Conservation (phyloP, 345 rosid genomes). For the Euphorbia tirucalli region DNA sequence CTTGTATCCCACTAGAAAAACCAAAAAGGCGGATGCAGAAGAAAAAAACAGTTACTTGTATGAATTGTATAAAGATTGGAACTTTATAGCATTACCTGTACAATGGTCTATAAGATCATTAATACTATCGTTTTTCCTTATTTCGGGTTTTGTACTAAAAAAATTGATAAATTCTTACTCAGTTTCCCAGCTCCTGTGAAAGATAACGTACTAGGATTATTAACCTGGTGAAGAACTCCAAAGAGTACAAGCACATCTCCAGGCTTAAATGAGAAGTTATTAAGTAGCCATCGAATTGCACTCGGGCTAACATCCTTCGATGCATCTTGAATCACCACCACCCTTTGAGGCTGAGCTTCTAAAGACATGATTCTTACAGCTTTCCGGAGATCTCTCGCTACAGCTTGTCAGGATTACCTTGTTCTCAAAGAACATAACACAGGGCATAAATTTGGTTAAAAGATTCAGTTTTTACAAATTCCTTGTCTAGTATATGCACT, state of each 20-base stretch:
- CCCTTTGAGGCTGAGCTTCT: constrained; percentile 29
- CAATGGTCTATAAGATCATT: too few relatives aligned
- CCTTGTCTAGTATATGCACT: too few relatives aligned
- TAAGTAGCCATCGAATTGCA: constrained; percentile 27
- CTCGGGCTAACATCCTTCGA: constrained; percentile 36
- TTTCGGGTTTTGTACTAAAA: neutral
- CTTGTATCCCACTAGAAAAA: constrained; percentile 52
- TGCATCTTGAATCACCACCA: constrained; percentile 52
- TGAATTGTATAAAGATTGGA: neutral
- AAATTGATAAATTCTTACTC: constrained; percentile 28
- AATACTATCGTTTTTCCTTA: too few relatives aligned
- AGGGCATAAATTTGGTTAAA: too few relatives aligned
- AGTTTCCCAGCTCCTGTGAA: constrained; percentile 35
- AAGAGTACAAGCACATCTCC: constrained; percentile 44
- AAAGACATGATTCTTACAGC: constrained; percentile 26
- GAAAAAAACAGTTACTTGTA: neutral
- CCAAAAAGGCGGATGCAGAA: neutral
- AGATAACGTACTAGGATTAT: constrained; percentile 61
- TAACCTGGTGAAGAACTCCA: constrained; percentile 57
- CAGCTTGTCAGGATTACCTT: too few relatives aligned
- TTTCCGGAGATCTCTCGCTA: neutral
- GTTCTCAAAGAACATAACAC: too few relatives aligned
- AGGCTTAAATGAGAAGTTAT: constrained; percentile 40
- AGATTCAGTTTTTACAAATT: too few relatives aligned
- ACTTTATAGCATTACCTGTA: neutral